Conservation (phyloP, 2,329 filamentous ascomycete genomes). For the Ceratocystis variospora region DNA sequence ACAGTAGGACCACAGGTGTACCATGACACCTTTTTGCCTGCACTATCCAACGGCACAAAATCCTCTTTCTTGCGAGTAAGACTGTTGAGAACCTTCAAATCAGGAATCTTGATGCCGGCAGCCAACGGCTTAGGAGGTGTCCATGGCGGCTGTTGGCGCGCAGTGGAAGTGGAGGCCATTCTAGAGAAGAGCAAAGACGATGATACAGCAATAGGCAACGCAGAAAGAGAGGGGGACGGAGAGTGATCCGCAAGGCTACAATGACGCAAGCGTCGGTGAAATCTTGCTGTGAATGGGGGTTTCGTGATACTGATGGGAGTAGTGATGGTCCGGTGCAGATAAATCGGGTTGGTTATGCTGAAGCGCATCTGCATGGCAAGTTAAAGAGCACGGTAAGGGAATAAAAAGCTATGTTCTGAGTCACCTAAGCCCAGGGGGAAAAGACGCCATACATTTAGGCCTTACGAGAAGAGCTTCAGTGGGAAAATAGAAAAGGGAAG, state of each 20-base stretch:
- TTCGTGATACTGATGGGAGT: neutral
- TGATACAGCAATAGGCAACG: neutral
- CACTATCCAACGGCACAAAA: conserved; percentile 19
- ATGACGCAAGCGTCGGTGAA: neutral
- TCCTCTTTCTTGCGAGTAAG: conserved; percentile 19
- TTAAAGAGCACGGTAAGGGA: too few species aligned
- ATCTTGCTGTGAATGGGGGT: neutral
- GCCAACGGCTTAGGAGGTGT: conserved; percentile 11
- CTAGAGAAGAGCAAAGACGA: neutral
- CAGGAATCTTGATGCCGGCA: conserved; percentile 14
- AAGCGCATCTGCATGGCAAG: conserved; percentile 9
- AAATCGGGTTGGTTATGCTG: conserved; percentile 1
- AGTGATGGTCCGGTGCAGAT: conserved; percentile 7
- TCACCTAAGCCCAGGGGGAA: neutral
- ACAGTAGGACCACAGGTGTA: conserved; percentile 83
- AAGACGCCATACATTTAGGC: conserved; percentile 9
- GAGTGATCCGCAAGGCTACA: neutral
- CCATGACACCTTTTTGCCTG: conserved; percentile 19
- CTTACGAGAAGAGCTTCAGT: neutral
- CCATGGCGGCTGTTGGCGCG: conserved; percentile 19
- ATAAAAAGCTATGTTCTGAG: conserved; percentile 10
- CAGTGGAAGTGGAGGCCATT: conserved; percentile 17
- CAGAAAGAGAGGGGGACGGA: neutral
- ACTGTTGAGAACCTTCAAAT: conserved; percentile 19
- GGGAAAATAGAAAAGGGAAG: neutral